Evolutionary conservation across 768 basidiomycete genomes (phyloP).

Genomic region (Filobasidium floriforme): DNA sequence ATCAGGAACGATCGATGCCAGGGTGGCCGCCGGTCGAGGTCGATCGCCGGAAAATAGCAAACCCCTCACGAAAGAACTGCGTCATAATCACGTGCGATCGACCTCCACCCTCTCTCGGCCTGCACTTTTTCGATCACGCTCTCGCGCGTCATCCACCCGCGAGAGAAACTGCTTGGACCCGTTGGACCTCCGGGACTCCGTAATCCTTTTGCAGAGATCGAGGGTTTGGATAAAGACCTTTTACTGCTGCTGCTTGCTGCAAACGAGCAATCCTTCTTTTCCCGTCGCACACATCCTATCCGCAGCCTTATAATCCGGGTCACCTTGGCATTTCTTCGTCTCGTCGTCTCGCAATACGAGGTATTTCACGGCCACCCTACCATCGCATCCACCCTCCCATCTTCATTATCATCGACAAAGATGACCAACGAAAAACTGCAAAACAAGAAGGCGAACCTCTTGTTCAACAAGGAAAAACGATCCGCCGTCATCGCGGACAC

Average conservation of each 20-base stretch:
- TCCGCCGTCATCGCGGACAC: background rate
- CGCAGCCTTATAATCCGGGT: too few relatives aligned
- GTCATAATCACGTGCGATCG: background rate
- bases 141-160: background rate
- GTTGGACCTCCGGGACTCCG: too few relatives aligned
- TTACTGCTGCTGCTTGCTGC: too few relatives aligned
- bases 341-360: background rate
- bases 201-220: too few relatives aligned
- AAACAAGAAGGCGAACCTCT: conserved; percentile 6
- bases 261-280: too few relatives aligned
- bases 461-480: conserved; percentile 18
- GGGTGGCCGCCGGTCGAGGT: too few relatives aligned
- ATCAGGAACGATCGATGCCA: too few relatives aligned
- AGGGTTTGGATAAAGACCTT: too few relatives aligned
- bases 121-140: background rate
- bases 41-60: too few relatives aligned
- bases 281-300: too few relatives aligned
- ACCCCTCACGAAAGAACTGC: background rate
- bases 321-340: background rate
- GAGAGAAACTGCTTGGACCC: too few relatives aligned
- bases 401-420: background rate
- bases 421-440: background rate
- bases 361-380: background rate
- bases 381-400: background rate
- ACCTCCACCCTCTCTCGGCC: background rate